A percentile compares a stretch with the other conserved stretches of the same genome.
Conservation (phyloP, 805 yeast species). For the Kuraishia floccosa region DNA sequence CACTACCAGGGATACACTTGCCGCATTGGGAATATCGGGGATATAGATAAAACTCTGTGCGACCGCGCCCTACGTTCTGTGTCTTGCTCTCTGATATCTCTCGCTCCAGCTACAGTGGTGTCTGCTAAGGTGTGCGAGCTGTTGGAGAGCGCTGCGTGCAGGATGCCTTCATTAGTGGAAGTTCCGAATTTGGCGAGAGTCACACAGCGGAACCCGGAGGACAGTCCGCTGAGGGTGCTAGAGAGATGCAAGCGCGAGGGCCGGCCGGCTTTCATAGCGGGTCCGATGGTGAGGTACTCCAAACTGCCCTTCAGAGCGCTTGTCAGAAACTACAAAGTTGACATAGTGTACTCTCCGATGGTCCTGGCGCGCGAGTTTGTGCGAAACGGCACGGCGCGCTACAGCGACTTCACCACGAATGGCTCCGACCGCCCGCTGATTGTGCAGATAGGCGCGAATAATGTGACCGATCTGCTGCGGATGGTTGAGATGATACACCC, state of each 20-base stretch:
- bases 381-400: slow-evolving; percentile 68
- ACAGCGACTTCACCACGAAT: slow-evolving; percentile 80
- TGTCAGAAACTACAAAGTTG: slow-evolving; percentile 61
- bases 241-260: slow-evolving; percentile 31
- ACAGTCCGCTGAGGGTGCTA: slow-evolving; percentile 44
- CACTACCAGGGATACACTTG: no score
- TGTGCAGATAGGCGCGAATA: slow-evolving; percentile 86
- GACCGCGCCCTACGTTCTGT: no score
- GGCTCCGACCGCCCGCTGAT: slow-evolving; percentile 57
- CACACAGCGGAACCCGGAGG: slow-evolving; percentile 24
- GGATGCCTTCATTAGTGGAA: slow-evolving; percentile 5
- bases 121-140: no score
- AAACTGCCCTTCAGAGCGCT: slow-evolving; percentile 85
- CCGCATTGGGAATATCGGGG: no score
- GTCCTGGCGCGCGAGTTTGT: slow-evolving; percentile 92
- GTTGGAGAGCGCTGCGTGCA: no score
- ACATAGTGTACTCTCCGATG: slow-evolving; percentile 93
- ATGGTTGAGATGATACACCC: slow-evolving; percentile 88
- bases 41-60: no score
- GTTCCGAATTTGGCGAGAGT: slow-evolving; percentile 7
- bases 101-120: neutral
- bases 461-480: slow-evolving; percentile 67
- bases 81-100: neutral
- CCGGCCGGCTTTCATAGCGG: slow-evolving; percentile 58
- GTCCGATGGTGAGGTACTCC: slow-evolving; percentile 97